These are phyloP conservation scores for Thymus mandschuricus DNA, from an alignment of 257 asterid species.

Conservation along the genomic window DNA sequence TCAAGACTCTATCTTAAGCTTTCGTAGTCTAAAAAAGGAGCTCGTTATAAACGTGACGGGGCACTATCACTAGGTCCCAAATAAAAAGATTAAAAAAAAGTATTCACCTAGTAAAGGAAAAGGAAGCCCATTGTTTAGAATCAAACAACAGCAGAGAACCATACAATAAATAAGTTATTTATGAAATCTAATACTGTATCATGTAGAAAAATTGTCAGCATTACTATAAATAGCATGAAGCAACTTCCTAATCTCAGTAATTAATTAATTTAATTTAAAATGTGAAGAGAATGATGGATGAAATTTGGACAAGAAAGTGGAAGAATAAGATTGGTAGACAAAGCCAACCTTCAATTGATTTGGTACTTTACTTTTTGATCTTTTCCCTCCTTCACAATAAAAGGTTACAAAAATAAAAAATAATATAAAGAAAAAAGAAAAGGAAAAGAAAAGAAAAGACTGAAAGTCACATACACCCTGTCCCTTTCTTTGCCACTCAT, in stretches of 20 bases:
- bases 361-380: slow-evolving; percentile 24
- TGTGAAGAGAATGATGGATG: slow-evolving; percentile 3
- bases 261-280: too few relatives aligned
- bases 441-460: not conserved
- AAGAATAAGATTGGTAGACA: slow-evolving; percentile 33
- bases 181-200: too few relatives aligned
- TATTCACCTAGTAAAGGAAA: too few relatives aligned
- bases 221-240: not conserved
- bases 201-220: not conserved
- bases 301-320: slow-evolving; percentile 33
- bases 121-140: too few relatives aligned
- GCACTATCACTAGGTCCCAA: too few relatives aligned
- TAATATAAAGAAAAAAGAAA: not conserved
- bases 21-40: too few relatives aligned
- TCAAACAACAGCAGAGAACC: too few relatives aligned
- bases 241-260: not conserved
- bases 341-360: slow-evolving; percentile 24
- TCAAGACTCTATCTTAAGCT: too few relatives aligned
- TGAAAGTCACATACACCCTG: slow-evolving; percentile 48
- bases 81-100: too few relatives aligned
- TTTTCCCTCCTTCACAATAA: slow-evolving; percentile 5
- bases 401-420: not conserved
- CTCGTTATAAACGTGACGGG: too few relatives aligned
- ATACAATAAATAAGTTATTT: too few relatives aligned
- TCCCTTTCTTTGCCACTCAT: slow-evolving; percentile 66